phyloP scores from a whole-genome alignment of 345 rosid genomes.

The Melaleuca quinquenervia region DNA sequence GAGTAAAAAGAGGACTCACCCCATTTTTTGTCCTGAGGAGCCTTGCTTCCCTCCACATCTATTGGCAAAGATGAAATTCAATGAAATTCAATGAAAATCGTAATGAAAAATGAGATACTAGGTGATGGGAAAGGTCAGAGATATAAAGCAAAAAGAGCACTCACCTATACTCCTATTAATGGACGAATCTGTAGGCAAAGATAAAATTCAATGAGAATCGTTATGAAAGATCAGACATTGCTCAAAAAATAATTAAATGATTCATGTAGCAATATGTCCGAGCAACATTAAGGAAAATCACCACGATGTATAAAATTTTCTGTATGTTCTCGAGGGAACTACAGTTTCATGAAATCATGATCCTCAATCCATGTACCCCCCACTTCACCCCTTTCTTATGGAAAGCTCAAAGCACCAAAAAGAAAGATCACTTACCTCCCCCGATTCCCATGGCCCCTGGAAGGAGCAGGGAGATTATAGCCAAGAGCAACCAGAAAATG shows the following conservation, averaged over 20 bases:
- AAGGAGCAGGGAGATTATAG: background rate
- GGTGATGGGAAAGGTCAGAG: too few species aligned
- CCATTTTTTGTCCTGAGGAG: background rate
- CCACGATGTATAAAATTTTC: background rate
- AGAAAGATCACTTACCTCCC: background rate
- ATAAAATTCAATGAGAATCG: background rate
- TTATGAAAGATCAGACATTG: background rate
- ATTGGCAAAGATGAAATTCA: too few species aligned
- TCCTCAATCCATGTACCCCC: background rate
- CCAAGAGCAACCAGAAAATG: background rate
- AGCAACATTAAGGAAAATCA: background rate
- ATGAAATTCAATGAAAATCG: too few species aligned
- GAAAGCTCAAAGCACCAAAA: rapidly evolving
- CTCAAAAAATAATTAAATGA: background rate
- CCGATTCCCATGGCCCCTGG: background rate
- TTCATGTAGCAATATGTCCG: background rate
- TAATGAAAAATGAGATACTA: background rate
- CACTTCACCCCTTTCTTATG: background rate
- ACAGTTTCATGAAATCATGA: background rate
- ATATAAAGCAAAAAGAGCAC: background rate
- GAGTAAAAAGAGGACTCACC: background rate
- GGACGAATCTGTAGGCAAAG: too few species aligned
- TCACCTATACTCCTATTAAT: background rate
- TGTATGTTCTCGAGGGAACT: background rate
- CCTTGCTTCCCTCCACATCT: too few species aligned